Evolutionary conservation across 2,329 filamentous ascomycete species (phyloP).

Genomic region (Phialocephala sp.): DNA sequence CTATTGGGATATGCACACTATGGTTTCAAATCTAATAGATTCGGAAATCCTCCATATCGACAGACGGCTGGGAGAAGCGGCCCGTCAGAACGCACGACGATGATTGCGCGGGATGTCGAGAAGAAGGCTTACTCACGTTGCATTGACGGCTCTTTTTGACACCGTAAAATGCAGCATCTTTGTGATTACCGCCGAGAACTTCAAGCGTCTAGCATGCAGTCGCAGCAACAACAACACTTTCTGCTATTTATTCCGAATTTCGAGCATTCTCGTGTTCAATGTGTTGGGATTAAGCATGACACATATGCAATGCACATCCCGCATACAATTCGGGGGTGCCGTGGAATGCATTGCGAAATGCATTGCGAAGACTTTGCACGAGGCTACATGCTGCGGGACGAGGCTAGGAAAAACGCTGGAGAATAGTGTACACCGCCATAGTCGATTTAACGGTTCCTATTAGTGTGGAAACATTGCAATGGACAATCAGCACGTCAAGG

Average conservation of each 20-base stretch:
- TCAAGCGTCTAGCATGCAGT: background rate
- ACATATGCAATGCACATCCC: background rate
- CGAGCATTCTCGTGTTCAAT: background rate
- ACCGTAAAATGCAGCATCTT: background rate
- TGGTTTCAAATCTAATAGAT: background rate
- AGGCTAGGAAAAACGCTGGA: background rate
- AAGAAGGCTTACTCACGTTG: conserved; percentile 3
- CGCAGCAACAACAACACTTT: background rate
- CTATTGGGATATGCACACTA: background rate
- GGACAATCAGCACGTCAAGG: no score
- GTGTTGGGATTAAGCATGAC: background rate
- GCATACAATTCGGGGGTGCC: background rate
- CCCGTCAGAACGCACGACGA: background rate
- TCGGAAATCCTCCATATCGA: background rate
- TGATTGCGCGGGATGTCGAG: background rate
- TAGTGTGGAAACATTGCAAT: background rate
- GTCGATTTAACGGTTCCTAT: background rate
- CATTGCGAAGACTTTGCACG: background rate
- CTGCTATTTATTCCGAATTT: background rate
- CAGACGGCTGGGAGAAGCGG: background rate
- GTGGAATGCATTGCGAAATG: no score
- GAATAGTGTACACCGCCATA: background rate
- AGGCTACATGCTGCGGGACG: background rate
- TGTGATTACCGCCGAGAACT: conserved; percentile 6
- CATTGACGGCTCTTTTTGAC: background rate